phyloP scores from a whole-genome alignment of 2,329 filamentous ascomycete species.

The Colletotrichum abscissum region DNA sequence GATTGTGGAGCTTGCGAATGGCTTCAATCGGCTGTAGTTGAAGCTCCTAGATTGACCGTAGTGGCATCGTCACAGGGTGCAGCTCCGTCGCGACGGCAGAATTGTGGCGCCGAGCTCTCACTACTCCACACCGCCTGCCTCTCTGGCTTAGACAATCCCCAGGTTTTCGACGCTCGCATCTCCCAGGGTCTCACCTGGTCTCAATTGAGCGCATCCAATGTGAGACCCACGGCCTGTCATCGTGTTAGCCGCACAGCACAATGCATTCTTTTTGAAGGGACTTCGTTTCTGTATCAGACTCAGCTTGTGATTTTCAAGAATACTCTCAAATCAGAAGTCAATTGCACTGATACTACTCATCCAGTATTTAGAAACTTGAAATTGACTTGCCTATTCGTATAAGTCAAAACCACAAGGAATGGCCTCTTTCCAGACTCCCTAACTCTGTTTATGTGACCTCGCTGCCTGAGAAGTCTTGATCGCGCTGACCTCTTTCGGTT shows the following conservation, averaged over 20 bases:
- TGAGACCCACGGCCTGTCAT: not conserved
- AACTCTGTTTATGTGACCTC: not conserved
- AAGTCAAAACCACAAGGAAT: not conserved
- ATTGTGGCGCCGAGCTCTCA: slow-evolving; percentile 20
- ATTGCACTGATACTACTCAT: not conserved
- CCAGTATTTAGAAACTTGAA: not conserved
- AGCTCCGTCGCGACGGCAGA: slow-evolving; percentile 29
- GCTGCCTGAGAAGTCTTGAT: not conserved
- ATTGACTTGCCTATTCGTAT: not conserved
- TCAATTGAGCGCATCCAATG: not conserved
- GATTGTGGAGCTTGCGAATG: not conserved
- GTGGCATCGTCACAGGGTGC: slow-evolving; percentile 17
- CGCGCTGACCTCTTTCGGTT: not conserved
- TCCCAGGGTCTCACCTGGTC: not conserved
- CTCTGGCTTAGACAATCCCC: not conserved
- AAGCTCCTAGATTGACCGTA: not conserved
- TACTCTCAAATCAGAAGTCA: not conserved
- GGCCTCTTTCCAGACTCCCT: not conserved
- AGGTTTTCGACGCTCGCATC: slow-evolving; percentile 8
- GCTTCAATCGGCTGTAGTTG: not conserved
- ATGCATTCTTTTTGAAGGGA: not conserved
- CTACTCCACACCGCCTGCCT: not conserved
- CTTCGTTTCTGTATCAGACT: not conserved
- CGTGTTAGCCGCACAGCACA: not conserved
- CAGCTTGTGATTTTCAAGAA: not conserved